A percentile compares a stretch with the other conserved stretches of the same genome.
Evolutionary conservation across 176 grass and related monocot genomes (phyloP).

Genomic region (Avena insularis): DNA sequence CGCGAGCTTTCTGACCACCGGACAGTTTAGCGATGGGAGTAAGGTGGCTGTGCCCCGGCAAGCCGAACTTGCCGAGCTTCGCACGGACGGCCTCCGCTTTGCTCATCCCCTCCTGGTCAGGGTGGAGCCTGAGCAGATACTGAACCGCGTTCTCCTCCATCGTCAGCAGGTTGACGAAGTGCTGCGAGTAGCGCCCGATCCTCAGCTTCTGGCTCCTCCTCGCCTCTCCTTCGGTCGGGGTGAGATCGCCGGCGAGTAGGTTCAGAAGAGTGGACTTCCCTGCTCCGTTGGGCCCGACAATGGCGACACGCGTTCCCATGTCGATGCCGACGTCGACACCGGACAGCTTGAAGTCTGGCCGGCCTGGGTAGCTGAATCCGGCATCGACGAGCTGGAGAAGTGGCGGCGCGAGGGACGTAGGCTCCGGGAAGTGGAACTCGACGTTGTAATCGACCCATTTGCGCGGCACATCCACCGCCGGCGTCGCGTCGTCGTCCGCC

Average conservation of each 20-base stretch:
- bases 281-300: conserved; percentile 71
- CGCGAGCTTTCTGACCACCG: conserved; percentile 68
- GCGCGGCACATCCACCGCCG: conserved; percentile 48
- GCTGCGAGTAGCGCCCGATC: conserved; percentile 70
- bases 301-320: conserved; percentile 73
- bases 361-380: conserved; percentile 66
- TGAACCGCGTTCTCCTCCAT: conserved; percentile 76
- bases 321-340: conserved; percentile 66
- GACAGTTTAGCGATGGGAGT: conserved; percentile 72
- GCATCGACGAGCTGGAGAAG: conserved; percentile 69
- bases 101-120: conserved; percentile 73
- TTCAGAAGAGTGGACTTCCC: conserved; percentile 77
- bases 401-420: conserved; percentile 34
- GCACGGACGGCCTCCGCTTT: conserved; percentile 68
- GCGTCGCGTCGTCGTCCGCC: background rate
- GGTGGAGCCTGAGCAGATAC: conserved; percentile 68
- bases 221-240: conserved; percentile 60
- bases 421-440: conserved; percentile 64
- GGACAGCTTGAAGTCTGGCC: conserved; percentile 58
- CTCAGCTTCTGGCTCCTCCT: conserved; percentile 67
- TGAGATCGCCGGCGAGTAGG: conserved; percentile 63
- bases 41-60: conserved; percentile 50
- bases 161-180: conserved; percentile 68
- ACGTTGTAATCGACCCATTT: conserved; percentile 74
- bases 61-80: conserved; percentile 57